Percentiles rank a stretch among this genome's conserved stretches.
Conservation (phyloP, 345 rosid species). For the Lumnitzera racemosa region DNA sequence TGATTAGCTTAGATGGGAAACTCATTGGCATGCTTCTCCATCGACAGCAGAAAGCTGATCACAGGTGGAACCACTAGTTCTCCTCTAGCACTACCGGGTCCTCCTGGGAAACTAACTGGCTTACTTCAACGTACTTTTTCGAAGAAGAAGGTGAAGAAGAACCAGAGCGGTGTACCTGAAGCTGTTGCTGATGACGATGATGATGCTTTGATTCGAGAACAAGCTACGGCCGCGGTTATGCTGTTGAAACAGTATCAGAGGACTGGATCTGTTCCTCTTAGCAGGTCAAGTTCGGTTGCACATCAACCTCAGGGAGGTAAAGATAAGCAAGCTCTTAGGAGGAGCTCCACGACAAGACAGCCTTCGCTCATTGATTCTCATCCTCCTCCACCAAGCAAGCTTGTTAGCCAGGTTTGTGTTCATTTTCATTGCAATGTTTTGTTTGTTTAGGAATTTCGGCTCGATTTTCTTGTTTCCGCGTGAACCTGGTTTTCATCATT, state of each 20-base stretch:
- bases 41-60: background rate
- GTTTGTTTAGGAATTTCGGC: too few species aligned
- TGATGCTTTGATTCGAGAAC: constrained; percentile 11
- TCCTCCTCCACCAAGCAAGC: constrained; percentile 8
- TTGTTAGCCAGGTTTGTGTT: constrained; percentile 19
- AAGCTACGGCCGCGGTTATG: constrained; percentile 27
- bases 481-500: too few species aligned
- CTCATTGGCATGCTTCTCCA: constrained; percentile 9
- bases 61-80: background rate
- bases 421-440: too few species aligned
- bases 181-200: background rate
- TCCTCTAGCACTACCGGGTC: background rate
- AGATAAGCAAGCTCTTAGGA: constrained; percentile 14
- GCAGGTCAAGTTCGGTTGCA: constrained; percentile 15
- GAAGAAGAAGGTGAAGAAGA: constrained; percentile 5
- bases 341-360: constrained; percentile 28
- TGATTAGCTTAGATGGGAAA: constrained; percentile 9
- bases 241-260: constrained; percentile 19
- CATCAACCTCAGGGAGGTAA: constrained; percentile 8
- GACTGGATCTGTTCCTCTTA: constrained; percentile 13
- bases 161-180: background rate
- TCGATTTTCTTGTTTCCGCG: too few species aligned
- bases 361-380: constrained; percentile 10
- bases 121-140: background rate
- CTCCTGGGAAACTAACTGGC: background rate